phyloP scores from a whole-genome alignment of 148 eudicot genomes.

The Nepenthes mirabilis region DNA sequence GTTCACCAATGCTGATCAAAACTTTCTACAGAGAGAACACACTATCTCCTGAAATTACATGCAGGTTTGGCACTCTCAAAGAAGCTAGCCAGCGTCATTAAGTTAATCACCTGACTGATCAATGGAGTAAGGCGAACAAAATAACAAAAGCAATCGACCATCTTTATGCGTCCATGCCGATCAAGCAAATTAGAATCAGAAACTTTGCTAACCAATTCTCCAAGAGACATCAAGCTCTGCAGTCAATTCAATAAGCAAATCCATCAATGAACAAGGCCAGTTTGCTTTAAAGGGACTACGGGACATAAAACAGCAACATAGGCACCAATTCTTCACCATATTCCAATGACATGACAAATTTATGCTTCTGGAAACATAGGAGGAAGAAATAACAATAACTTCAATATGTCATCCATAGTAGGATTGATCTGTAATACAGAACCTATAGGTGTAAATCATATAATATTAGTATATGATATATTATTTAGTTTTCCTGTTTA shows the following conservation, averaged over 20 bases:
- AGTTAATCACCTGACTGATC: conserved; percentile 62
- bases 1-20: background rate
- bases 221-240: conserved; percentile 57
- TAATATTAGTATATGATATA: too few relatives aligned
- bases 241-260: conserved; percentile 6
- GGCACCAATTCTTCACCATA: too few relatives aligned
- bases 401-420: too few relatives aligned
- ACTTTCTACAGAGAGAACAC: background rate
- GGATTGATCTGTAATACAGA: too few relatives aligned
- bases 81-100: background rate
- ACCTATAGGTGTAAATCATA: too few relatives aligned
- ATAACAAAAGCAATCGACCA: conserved; percentile 70
- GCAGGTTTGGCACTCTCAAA: background rate
- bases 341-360: too few relatives aligned
- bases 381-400: too few relatives aligned
- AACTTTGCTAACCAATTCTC: conserved; percentile 57
- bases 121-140: conserved; percentile 54
- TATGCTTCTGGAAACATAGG: background rate
- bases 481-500: too few relatives aligned
- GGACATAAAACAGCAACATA: background rate
- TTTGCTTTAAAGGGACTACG: background rate
- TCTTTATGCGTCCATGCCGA: conserved; percentile 70
- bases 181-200: conserved; percentile 51
- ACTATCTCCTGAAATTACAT: background rate
- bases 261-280: background rate